These are phyloP conservation scores for Albugo laibachii DNA, from an alignment of 352 stramenopile species.

Conservation along the genomic window DNA sequence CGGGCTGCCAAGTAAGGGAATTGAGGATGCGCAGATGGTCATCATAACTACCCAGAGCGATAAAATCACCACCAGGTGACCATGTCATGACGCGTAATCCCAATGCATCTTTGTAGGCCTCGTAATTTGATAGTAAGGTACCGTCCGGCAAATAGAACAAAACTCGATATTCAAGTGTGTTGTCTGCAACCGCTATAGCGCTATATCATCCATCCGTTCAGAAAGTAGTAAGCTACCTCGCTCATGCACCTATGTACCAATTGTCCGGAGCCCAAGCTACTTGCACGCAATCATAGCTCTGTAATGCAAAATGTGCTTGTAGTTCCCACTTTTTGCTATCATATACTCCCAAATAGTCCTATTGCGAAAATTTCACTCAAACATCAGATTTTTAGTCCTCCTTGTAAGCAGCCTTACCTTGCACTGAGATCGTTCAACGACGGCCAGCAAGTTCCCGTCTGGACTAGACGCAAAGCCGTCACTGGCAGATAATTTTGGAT, in stretches of 20 bases:
- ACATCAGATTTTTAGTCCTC: not conserved
- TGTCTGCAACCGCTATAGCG: constrained; percentile 50
- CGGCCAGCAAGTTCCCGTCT: constrained; percentile 31
- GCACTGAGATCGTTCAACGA: constrained; percentile 54
- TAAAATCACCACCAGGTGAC: constrained; percentile 56
- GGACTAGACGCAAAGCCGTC: constrained; percentile 47
- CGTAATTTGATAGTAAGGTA: constrained; percentile 36
- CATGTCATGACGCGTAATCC: constrained; percentile 52
- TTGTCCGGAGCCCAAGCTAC: constrained; percentile 47
- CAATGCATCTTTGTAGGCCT: constrained; percentile 68
- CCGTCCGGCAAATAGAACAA: constrained; percentile 51
- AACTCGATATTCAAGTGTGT: constrained; percentile 47
- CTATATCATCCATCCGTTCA: constrained; percentile 3
- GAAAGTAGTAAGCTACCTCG: not conserved
- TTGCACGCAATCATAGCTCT: constrained; percentile 68
- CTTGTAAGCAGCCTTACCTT: constrained; percentile 17
- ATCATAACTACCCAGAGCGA: constrained; percentile 61
- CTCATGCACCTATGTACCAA: constrained; percentile 13
- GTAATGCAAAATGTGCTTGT: constrained; percentile 36
- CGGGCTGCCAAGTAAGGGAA: constrained; percentile 53
- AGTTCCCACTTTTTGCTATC: constrained; percentile 54
- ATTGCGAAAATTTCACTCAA: not conserved
- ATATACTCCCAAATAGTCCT: constrained; percentile 68
- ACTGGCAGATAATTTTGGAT: constrained; percentile 31
- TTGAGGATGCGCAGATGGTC: constrained; percentile 55